Percentiles rank a stretch among this genome's conserved stretches.
These are phyloP conservation scores for Fraxinus greggii DNA, from an alignment of 305 asterid species.

Conservation along the genomic window DNA sequence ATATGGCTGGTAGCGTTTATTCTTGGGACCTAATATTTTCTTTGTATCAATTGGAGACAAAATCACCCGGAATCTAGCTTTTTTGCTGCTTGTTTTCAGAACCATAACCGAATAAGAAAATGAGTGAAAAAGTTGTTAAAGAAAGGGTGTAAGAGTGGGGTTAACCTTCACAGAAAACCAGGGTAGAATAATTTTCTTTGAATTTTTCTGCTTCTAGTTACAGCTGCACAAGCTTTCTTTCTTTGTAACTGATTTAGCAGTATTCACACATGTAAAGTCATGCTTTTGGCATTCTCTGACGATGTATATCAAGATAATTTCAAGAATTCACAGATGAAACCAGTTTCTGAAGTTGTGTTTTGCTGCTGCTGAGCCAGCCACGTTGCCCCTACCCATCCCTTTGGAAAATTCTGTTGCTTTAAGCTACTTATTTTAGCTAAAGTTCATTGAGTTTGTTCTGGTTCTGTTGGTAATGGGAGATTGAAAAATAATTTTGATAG, in stretches of 20 bases:
- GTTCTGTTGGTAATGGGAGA: not conserved
- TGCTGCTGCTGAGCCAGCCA: constrained; percentile 17
- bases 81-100: constrained; percentile 35
- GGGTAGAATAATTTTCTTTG: constrained; percentile 31
- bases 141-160: constrained; percentile 40
- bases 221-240: constrained; percentile 28
- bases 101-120: constrained; percentile 35
- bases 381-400: not conserved
- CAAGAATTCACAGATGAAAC: constrained; percentile 27
- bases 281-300: constrained; percentile 57
- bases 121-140: constrained; percentile 17
- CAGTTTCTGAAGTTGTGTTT: constrained; percentile 29
- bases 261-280: constrained; percentile 51
- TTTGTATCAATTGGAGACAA: constrained; percentile 34
- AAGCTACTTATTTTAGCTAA: constrained; percentile 24
- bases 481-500: constrained; percentile 17
- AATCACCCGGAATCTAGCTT: constrained; percentile 41
- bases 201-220: constrained; percentile 26
- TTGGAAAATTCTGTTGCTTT: constrained; percentile 3
- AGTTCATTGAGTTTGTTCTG: not conserved
- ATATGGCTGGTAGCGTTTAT: not conserved
- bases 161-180: constrained; percentile 50
- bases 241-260: constrained; percentile 53
- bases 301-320: constrained; percentile 28
- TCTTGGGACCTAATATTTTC: constrained; percentile 16